Conservation (phyloP, 768 basidiomycete genomes). For the Russula earlei region DNA sequence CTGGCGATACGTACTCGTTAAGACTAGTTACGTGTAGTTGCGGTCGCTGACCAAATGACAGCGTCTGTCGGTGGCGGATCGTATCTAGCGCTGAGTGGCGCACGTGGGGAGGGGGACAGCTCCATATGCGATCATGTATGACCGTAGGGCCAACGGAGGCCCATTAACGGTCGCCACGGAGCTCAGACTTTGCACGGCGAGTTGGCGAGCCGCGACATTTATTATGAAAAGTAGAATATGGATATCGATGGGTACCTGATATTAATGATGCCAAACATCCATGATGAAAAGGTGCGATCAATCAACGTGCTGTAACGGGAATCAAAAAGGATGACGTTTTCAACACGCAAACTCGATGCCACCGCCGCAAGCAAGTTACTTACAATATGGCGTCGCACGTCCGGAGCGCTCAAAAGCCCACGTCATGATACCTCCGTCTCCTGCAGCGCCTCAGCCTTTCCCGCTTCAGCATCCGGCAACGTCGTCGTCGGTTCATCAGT, state of each 20-base stretch:
- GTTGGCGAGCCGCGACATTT: not conserved
- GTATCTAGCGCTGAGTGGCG: no score
- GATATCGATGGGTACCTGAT: not conserved
- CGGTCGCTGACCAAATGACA: no score
- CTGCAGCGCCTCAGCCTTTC: slow-evolving; percentile 35
- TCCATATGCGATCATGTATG: no score
- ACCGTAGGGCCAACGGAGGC: no score
- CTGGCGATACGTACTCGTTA: no score
- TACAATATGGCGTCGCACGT: not conserved
- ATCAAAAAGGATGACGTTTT: slow-evolving; percentile 2
- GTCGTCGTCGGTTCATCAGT: slow-evolving; percentile 29
- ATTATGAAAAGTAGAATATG: not conserved
- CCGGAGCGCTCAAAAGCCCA: not conserved
- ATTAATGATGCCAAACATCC: not conserved
- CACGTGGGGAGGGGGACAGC: no score
- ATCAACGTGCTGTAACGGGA: not conserved
- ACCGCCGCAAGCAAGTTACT: not conserved
- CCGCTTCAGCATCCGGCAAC: slow-evolving; percentile 32
- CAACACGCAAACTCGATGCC: not conserved
- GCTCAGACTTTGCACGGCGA: no score
- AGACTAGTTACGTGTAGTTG: no score
- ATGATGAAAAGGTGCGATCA: not conserved
- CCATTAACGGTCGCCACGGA: no score
- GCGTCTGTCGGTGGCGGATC: no score
- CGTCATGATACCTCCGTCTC: slow-evolving; percentile 24